Evolutionary conservation across 2,329 filamentous ascomycete genomes (phyloP), one percentile per base, ranked within the genome.

Genomic region (Fusarium sp.): DNA sequence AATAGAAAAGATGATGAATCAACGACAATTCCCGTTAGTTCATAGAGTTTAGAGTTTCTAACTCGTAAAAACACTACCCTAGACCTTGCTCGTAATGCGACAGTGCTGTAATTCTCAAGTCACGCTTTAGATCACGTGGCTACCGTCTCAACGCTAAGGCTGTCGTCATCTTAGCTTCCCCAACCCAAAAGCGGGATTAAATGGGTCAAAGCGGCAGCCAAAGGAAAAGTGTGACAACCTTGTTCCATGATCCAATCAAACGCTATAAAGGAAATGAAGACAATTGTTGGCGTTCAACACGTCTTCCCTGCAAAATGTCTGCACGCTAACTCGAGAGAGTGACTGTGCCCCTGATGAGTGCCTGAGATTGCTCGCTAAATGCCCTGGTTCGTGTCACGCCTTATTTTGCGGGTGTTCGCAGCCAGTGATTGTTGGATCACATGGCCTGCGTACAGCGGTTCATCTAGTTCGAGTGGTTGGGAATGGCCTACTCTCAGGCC

Each of bases 291-390:
- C 42, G 25, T 37, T 61, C 45, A 72, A 67, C 69, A 72, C 69
- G 69, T 72, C 57, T 70, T 67, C 69, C 69, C 69, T 71, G 69
- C 44, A 51, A 37, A 48, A 63, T 32, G 25, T 45, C 42, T 40
- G 47, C 45, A 46, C 29, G 57, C 61, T 58, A 72, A 53, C 34
- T 18, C 52, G 57, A 57, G 32, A 30, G 48, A 60, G 49, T 37
- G 54, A 41, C 57, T 30, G 40, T 25, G 44, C 57, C 51, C 67
- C 55, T 60, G 44, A 54, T 27, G 7, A 60, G 55, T 49, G 53
- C 54, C 61, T 55, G 44, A 67, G 63, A 29, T 53, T 49, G 46
- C 37, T 55, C 64, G 64, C 64, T 68, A 42, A 22, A 45, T 48
- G 41, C 69, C 69, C 65, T 70, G 67, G 41, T 24, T 44, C 32